Conservation (phyloP, 2,329 filamentous ascomycete species). For the Aspergillus calidoustus region DNA sequence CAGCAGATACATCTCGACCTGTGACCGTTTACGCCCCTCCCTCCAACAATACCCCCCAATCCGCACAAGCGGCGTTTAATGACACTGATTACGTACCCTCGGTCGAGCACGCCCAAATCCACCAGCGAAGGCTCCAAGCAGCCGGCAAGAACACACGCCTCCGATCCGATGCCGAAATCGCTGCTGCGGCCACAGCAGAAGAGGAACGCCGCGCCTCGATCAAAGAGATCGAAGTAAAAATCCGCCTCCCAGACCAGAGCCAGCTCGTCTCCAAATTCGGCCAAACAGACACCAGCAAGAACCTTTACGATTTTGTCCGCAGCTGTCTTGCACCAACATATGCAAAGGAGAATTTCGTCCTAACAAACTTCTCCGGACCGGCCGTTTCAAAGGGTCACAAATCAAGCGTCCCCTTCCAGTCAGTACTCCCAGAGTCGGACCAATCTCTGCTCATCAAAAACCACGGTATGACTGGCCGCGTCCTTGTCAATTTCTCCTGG, state of each 20-base stretch:
- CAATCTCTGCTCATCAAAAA: constrained; percentile 66
- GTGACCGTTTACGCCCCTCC: constrained; percentile 80
- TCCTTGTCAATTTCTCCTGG: constrained; percentile 79
- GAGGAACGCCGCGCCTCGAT: constrained; percentile 69
- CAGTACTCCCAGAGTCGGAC: constrained; percentile 51
- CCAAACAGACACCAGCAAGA: constrained; percentile 68
- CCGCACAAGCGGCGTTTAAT: constrained; percentile 68
- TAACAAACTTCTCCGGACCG: constrained; percentile 61
- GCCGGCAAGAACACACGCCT: constrained; percentile 78
- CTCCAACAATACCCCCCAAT: constrained; percentile 72
- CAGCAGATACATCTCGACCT: constrained; percentile 48
- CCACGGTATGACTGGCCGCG: constrained; percentile 70
- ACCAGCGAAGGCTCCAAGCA: constrained; percentile 76
- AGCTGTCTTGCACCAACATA: constrained; percentile 66
- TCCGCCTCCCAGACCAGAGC: constrained; percentile 87
- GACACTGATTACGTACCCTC: constrained; percentile 81
- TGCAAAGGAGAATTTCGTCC: constrained; percentile 68
- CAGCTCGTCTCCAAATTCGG: constrained; percentile 74
- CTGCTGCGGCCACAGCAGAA: constrained; percentile 68
- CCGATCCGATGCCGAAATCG: constrained; percentile 80
- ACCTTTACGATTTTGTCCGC: constrained; percentile 75
- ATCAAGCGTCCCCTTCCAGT: constrained; percentile 21
- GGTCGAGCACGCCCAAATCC: constrained; percentile 80
- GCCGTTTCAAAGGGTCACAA: constrained; percentile 22
- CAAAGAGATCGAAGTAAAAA: constrained; percentile 72